These are phyloP conservation scores for Phytopythium cucurbitacearum DNA, from an alignment of 352 stramenopile species.

Conservation along the genomic window DNA sequence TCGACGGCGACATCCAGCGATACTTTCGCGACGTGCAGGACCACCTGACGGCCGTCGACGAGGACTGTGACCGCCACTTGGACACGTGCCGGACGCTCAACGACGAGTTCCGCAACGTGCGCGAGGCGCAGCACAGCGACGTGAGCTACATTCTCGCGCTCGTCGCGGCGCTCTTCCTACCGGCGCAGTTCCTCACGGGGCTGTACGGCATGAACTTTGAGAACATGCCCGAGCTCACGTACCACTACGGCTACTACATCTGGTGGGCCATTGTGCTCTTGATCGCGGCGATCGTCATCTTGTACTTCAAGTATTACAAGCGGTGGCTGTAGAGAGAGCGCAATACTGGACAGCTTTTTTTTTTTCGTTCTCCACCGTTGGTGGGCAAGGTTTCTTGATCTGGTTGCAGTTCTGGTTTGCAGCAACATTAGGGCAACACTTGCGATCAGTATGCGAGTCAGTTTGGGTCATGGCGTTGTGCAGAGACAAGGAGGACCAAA, in stretches of 20 bases:
- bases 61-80: slow-evolving; percentile 78
- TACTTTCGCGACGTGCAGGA: slow-evolving; percentile 87
- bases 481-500: too few relatives aligned
- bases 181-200: slow-evolving; percentile 84
- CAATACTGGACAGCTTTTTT: too few relatives aligned
- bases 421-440: too few relatives aligned
- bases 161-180: slow-evolving; percentile 77
- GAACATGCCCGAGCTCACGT: slow-evolving; percentile 81
- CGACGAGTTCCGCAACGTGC: slow-evolving; percentile 68
- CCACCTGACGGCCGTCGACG: slow-evolving; percentile 73
- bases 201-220: slow-evolving; percentile 90
- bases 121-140: slow-evolving; percentile 58
- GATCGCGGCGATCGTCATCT: slow-evolving; percentile 36
- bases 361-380: too few relatives aligned
- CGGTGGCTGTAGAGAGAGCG: slow-evolving; percentile 46
- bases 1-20: slow-evolving; percentile 59
- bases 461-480: too few relatives aligned
- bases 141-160: slow-evolving; percentile 82
- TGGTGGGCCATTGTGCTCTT: slow-evolving; percentile 69
- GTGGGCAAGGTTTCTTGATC: too few relatives aligned
- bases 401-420: too few relatives aligned
- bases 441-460: too few relatives aligned
- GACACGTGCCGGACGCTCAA: slow-evolving; percentile 58
- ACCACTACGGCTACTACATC: slow-evolving; percentile 69
- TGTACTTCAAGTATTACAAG: slow-evolving; percentile 76